Evolutionary conservation across 306 rosid species (phyloP).

Genomic region (barrel medic (Medicago truncatula)): MtrunA17r5.0-ANR NC_053046.1:43797001-43797500

Average conservation of each 20-base stretch:
- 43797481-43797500: conserved; percentile 55
- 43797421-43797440: conserved; percentile 66
- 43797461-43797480: conserved; percentile 58
- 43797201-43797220: conserved; percentile 54
- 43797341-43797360: conserved; percentile 65
- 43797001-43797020: conserved; percentile 60
- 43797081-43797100: conserved; percentile 60
- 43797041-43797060: conserved; percentile 69
- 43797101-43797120: conserved; percentile 53
- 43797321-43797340: conserved; percentile 52
- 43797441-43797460: conserved; percentile 50
- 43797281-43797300: conserved; percentile 70
- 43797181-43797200: conserved; percentile 63
- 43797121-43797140: conserved; percentile 54
- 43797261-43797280: conserved; percentile 63
- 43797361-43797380: conserved; percentile 60
- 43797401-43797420: conserved; percentile 54
- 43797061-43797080: conserved; percentile 70
- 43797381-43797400: conserved; percentile 60
- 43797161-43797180: conserved; percentile 66
- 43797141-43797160: conserved; percentile 67
- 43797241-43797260: conserved; percentile 63
- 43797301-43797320: conserved; percentile 47
- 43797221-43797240: conserved; percentile 54
- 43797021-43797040: conserved; percentile 61